A percentile compares a stretch with the other conserved stretches of the same genome.
phyloP scores from a whole-genome alignment of 1,139 yeast species.

The Hansenula lynferdii region DNA sequence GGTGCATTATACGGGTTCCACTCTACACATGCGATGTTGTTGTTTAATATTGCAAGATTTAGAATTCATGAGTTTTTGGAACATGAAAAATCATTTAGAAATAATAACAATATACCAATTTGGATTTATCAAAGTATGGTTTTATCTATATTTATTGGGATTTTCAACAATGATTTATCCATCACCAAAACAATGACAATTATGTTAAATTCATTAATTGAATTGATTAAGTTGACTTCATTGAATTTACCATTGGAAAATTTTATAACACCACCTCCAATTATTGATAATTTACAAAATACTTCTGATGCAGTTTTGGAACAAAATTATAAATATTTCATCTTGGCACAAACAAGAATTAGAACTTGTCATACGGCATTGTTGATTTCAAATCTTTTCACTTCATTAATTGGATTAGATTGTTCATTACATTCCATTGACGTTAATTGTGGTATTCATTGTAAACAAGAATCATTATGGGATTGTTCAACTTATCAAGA shows the following conservation, averaged over 20 bases:
- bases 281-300: constrained; percentile 27
- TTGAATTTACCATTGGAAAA: constrained; percentile 68
- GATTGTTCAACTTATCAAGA: constrained; percentile 46
- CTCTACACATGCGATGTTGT: constrained; percentile 66
- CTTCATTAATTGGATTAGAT: constrained; percentile 62
- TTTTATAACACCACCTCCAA: constrained; percentile 54
- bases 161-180: constrained; percentile 71
- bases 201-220: constrained; percentile 74
- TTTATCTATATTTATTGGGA: constrained; percentile 74
- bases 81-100: constrained; percentile 45
- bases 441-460: constrained; percentile 70
- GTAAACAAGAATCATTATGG: constrained; percentile 70
- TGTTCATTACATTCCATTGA: constrained; percentile 54
- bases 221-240: constrained; percentile 71
- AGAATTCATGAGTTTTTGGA: constrained; percentile 77
- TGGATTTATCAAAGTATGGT: constrained; percentile 89
- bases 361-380: constrained; percentile 81
- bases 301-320: constrained; percentile 35
- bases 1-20: constrained; percentile 89
- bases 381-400: constrained; percentile 64
- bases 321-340: constrained; percentile 66
- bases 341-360: constrained; percentile 77
- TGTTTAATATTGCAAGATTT: constrained; percentile 75
- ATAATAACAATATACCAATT: constrained; percentile 65
- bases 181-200: constrained; percentile 72